These are phyloP conservation scores for Sisymbrium irio DNA, from an alignment of 345 rosid genomes.

Conservation along the genomic window DNA sequence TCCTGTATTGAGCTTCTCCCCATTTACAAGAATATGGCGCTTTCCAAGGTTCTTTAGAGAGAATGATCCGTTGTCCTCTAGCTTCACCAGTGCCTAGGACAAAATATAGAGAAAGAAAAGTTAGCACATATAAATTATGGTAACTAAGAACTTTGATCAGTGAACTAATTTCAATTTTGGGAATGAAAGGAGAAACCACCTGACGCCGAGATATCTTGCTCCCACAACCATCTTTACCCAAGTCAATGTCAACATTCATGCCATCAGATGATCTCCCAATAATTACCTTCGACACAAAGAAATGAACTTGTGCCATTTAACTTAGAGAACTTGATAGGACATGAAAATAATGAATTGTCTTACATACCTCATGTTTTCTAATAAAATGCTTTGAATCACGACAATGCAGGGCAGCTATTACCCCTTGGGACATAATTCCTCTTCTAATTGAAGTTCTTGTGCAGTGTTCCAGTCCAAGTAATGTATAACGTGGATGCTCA, in stretches of 20 bases:
- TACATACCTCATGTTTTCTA: constrained; percentile 57
- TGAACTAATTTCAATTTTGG: neutral
- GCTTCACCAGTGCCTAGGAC: constrained; percentile 63
- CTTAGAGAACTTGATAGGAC: neutral
- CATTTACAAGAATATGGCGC: constrained; percentile 50
- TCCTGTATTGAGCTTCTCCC: constrained; percentile 49
- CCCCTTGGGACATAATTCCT: constrained; percentile 58
- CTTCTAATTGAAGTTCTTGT: constrained; percentile 56
- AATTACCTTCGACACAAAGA: constrained; percentile 52
- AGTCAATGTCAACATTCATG: constrained; percentile 71
- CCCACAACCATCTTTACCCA: constrained; percentile 60
- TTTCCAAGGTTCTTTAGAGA: constrained; percentile 65
- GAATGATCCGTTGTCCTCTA: constrained; percentile 64
- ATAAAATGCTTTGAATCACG: constrained; percentile 61
- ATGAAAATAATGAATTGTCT: constrained; percentile 1
- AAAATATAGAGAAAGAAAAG: constrained; percentile 3
- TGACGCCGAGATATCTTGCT: constrained; percentile 77
- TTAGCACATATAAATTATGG: neutral
- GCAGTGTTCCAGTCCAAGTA: constrained; percentile 62
- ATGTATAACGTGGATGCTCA: constrained; percentile 46
- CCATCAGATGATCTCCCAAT: constrained; percentile 83
- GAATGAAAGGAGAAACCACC: constrained; percentile 42
- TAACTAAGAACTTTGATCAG: neutral
- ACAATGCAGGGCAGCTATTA: constrained; percentile 66
- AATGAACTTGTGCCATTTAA: constrained; percentile 13